Evolutionary conservation across 2,329 filamentous ascomycete genomes (phyloP).

Genomic region (Knufia fluminis): DNA sequence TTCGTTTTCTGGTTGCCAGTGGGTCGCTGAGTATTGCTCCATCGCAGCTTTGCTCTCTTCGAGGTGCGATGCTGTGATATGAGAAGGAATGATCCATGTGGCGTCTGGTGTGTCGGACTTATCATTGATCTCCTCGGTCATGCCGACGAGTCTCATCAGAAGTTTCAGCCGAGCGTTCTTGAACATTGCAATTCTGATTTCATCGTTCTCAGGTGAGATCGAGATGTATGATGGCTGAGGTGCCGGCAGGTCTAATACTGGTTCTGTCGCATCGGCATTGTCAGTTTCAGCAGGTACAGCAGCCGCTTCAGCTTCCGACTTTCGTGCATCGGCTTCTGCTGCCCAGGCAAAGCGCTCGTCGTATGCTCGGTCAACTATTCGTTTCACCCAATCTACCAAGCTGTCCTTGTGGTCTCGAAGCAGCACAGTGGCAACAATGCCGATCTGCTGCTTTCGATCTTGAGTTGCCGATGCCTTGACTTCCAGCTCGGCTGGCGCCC

Average conservation of each 20-base stretch:
- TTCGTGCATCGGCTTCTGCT: slow-evolving; percentile 51
- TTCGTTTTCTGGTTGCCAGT: slow-evolving; percentile 67
- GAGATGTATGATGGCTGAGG: slow-evolving; percentile 16
- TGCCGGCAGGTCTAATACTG: slow-evolving; percentile 23
- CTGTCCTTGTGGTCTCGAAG: slow-evolving; percentile 70
- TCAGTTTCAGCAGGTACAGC: slow-evolving; percentile 20
- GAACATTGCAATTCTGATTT: slow-evolving; percentile 57
- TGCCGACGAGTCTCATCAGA: slow-evolving; percentile 66
- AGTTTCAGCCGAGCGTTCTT: slow-evolving; percentile 82
- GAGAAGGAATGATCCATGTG: slow-evolving; percentile 65
- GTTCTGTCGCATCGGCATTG: slow-evolving; percentile 19
- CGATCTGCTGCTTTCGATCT: slow-evolving; percentile 59
- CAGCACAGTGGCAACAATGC: slow-evolving; percentile 68
- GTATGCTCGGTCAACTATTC: slow-evolving; percentile 56
- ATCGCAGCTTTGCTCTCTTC: slow-evolving; percentile 63
- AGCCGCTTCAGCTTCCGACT: slow-evolving; percentile 15
- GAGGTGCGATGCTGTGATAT: slow-evolving; percentile 55
- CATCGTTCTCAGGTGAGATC: slow-evolving; percentile 34
- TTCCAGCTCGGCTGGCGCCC: slow-evolving; percentile 70
- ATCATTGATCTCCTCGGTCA: slow-evolving; percentile 48
- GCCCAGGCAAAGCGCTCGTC: slow-evolving; percentile 71
- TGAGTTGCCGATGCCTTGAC: slow-evolving; percentile 62
- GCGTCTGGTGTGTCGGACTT: slow-evolving; percentile 65
- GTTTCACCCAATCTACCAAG: slow-evolving; percentile 73
- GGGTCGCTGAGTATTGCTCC: slow-evolving; percentile 67